These are phyloP conservation scores for Cyclospora cayetanensis DNA, from an alignment of 169 alveolate species.

Conservation along the genomic window DNA sequence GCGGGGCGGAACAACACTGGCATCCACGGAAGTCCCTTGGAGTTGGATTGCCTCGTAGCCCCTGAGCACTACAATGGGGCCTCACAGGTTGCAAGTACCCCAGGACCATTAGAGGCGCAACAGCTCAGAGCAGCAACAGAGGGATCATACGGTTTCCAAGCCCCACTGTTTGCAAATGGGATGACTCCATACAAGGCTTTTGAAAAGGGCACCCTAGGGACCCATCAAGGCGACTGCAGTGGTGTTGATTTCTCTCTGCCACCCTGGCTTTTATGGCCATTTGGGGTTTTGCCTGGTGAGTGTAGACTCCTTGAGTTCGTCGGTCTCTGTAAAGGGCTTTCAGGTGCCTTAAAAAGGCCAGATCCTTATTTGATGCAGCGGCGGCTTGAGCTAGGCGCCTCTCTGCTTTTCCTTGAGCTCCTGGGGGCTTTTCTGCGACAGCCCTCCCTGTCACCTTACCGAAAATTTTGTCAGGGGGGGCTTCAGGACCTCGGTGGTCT, in stretches of 20 bases:
- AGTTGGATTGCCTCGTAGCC: background rate
- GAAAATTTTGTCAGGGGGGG: background rate
- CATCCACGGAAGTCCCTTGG: background rate
- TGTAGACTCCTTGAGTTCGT: background rate
- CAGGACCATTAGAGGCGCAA: no score
- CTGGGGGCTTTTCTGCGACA: conserved; percentile 24
- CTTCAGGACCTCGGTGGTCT: background rate
- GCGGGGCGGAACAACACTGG: background rate
- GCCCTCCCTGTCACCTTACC: background rate
- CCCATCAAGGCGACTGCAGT: background rate
- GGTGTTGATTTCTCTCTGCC: background rate
- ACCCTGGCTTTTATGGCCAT: background rate
- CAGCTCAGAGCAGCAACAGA: background rate
- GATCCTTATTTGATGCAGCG: background rate
- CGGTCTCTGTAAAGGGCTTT: background rate
- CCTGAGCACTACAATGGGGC: background rate
- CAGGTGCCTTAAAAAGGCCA: background rate
- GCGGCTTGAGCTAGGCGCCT: background rate
- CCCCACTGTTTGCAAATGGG: background rate
- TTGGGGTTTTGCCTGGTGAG: background rate
- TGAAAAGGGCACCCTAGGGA: background rate
- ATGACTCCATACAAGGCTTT: background rate
- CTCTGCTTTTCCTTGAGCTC: background rate
- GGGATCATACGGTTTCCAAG: background rate
- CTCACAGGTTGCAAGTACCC: no score